Evolutionary conservation across 164 flowering plant genomes (phyloP).

Genomic region (Magnolia officinalis): DNA sequence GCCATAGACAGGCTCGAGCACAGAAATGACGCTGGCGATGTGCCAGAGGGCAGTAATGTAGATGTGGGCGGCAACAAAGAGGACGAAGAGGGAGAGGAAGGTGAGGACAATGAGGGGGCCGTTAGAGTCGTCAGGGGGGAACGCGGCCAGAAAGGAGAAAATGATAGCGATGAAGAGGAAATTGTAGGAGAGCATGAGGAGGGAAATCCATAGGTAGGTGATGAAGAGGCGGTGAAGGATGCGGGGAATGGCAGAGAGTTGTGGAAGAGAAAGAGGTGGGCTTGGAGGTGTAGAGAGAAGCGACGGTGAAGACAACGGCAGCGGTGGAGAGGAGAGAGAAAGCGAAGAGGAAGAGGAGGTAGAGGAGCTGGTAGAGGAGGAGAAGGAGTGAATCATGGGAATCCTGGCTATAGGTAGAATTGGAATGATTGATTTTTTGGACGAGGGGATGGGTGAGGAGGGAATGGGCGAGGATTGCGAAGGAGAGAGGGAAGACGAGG

Average conservation of each 20-base stretch:
- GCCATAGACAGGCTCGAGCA: conserved; percentile 81
- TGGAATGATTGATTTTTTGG: conserved; percentile 32
- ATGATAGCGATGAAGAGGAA: conserved; percentile 39
- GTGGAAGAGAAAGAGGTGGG: conserved; percentile 67
- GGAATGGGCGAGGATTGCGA: conserved; percentile 83
- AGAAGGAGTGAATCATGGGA: conserved; percentile 46
- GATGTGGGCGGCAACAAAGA: conserved; percentile 65
- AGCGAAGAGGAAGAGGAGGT: conserved; percentile 77
- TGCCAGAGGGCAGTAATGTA: conserved; percentile 93
- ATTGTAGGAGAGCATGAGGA: conserved; percentile 57
- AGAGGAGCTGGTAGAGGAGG: conserved; percentile 52
- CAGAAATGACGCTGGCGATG: conserved; percentile 83
- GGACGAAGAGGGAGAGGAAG: conserved; percentile 14
- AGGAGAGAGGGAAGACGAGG: conserved; percentile 86
- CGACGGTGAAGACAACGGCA: conserved; percentile 90
- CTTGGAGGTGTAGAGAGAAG: conserved; percentile 77
- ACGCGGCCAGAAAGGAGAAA: conserved; percentile 32
- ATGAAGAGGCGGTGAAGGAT: conserved; percentile 65
- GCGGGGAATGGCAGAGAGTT: conserved; percentile 59
- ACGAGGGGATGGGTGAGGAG: conserved; percentile 69
- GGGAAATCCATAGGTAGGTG: conserved; percentile 58
- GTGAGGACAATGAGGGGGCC: conserved; percentile 32
- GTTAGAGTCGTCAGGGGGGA: conserved; percentile 27
- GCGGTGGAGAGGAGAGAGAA: conserved; percentile 97
- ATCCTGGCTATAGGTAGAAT: conserved; percentile 21